Evolutionary conservation across 352 stramenopile species (phyloP), one percentile per base, ranked within the genome.

Genomic region (Pythium guiyangense): DNA sequence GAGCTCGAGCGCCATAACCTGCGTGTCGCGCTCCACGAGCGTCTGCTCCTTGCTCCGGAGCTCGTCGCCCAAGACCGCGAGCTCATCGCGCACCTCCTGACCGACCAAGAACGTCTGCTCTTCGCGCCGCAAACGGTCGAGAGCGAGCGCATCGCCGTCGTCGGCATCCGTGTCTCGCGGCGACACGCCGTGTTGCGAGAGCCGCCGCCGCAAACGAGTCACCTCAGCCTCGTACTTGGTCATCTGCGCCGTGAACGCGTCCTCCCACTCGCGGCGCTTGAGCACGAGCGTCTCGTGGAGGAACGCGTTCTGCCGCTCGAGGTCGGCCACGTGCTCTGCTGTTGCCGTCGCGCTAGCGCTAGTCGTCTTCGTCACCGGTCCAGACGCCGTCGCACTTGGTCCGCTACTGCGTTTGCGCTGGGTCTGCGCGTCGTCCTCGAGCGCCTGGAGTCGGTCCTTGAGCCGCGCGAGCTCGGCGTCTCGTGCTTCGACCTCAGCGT

Each of bases 1-100:
- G 5, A 93, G 71, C 54, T 87, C 75, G 10, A 88, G 62, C 25
- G 87, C 80, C 43, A 91, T 72, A 27, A 90, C 49, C 11, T 66
- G 71, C 0, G 80, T 87, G 59, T 93, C 80, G 59, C 85, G 84
- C 18, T 62, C 54, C 35, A 91, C 57, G 25, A 74, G 59, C 31
- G 73, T 54, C 29, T 85, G 68, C 55, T 90, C 78, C 51, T 80
- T 79, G 15, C 49, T 52, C 8, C 66, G 77, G 18, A 90, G 51
- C 29, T 87, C 79, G 2, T 78, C 65, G 14, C 71, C 63, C 8
- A 84, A 50, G 11, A 58, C 49, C 15, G 68, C 6, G 8, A 88
- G 40, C 34, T 89, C 76, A 27, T 88, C 74, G 10, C 56, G 55
- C 22, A 85, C 42, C 31, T 88, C 72, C 52, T 84, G 59, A 0